phyloP scores from a whole-genome alignment of 495 filamentous ascomycete species.

The Aspergillus sparsus region DNA sequence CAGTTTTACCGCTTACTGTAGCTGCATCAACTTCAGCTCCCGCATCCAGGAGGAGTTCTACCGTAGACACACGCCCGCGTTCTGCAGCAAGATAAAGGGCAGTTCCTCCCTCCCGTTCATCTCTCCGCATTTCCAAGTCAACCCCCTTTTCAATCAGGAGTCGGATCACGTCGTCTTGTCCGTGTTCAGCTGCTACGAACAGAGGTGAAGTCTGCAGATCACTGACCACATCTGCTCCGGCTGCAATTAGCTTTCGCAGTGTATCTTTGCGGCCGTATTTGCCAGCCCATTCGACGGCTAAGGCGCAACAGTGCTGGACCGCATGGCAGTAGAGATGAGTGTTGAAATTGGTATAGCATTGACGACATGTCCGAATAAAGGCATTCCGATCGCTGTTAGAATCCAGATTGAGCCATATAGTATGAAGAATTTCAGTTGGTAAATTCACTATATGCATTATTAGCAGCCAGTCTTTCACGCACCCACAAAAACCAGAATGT shows the following conservation, averaged over 20 bases:
- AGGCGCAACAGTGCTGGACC: background rate
- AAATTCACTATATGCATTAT: background rate
- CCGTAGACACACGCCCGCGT: background rate
- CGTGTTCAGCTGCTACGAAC: background rate
- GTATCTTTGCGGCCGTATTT: background rate
- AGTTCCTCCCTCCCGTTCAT: background rate
- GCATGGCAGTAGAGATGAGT: background rate
- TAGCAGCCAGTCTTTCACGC: background rate
- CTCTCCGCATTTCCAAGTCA: background rate
- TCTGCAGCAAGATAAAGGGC: background rate
- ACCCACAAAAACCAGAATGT: too few species aligned
- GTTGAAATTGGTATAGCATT: background rate
- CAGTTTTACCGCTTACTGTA: background rate
- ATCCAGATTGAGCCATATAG: background rate
- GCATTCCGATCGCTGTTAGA: background rate
- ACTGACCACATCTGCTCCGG: background rate
- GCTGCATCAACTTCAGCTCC: background rate
- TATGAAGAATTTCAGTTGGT: background rate
- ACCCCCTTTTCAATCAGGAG: background rate
- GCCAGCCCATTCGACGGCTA: background rate
- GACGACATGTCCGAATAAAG: background rate
- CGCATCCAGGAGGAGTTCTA: background rate
- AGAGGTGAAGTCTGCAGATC: background rate
- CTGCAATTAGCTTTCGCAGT: background rate
- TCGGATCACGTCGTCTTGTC: background rate